A percentile compares a stretch with the other conserved stretches of the same genome.
phyloP scores from a whole-genome alignment of 164 flowering plant genomes.

The Cinnamomum micranthum region DNA sequence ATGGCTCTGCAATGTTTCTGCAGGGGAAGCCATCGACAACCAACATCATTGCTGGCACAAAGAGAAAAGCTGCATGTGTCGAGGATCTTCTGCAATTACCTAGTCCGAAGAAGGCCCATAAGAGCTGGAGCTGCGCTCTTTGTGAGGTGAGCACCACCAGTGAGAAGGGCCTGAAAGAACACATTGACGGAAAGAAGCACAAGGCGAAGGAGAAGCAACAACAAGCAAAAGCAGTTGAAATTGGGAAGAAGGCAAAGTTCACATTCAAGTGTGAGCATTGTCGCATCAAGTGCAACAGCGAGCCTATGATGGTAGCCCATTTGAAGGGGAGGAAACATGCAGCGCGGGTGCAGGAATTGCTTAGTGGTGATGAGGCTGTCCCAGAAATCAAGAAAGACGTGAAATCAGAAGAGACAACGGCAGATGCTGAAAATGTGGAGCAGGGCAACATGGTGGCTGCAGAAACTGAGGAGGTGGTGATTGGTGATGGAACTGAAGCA shows the following conservation, averaged over 20 bases:
- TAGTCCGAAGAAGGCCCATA: background rate
- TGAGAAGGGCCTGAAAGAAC: background rate
- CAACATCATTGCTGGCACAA: background rate
- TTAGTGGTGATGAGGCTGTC: background rate
- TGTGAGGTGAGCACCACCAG: constrained; percentile 6
- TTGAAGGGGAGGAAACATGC: constrained; percentile 1
- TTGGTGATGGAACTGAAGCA: background rate
- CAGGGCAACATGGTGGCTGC: background rate
- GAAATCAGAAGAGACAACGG: background rate
- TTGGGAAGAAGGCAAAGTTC: background rate
- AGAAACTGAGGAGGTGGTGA: background rate
- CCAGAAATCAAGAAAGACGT: background rate
- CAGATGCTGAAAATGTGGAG: background rate
- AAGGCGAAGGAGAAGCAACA: background rate
- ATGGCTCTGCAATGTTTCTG: background rate
- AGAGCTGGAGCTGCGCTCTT: constrained; percentile 2
- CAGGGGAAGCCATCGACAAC: background rate
- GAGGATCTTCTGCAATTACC: background rate
- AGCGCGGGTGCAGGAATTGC: background rate
- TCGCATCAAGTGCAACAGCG: background rate
- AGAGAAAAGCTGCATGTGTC: background rate
- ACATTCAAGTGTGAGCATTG: background rate
- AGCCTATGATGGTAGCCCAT: background rate
- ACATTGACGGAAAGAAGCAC: constrained; percentile 8
- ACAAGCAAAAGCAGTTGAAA: background rate